Evolutionary conservation across 2,329 filamentous ascomycete genomes (phyloP).

Genomic region (Xylaria sp.): DNA sequence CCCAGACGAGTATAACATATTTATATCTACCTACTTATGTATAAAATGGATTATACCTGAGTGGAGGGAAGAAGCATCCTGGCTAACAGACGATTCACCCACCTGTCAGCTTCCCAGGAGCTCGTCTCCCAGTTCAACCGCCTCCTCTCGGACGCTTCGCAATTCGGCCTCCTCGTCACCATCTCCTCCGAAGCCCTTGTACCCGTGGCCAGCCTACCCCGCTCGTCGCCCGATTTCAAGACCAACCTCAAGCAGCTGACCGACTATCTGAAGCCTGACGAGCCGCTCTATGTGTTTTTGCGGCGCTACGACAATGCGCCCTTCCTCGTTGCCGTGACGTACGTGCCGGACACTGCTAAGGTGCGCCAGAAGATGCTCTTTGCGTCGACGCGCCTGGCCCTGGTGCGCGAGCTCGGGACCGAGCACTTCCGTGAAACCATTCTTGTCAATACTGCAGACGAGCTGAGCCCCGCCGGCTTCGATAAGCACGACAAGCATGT

Average conservation of each 20-base stretch:
- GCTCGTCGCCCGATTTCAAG: slow-evolving; percentile 66
- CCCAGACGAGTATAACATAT: background rate
- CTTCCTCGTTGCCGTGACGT: slow-evolving; percentile 76
- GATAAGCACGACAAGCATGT: slow-evolving; percentile 76
- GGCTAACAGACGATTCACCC: slow-evolving; percentile 10
- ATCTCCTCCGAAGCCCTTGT: slow-evolving; percentile 76
- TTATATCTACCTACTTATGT: background rate
- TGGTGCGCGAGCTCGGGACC: slow-evolving; percentile 79
- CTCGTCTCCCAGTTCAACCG: slow-evolving; percentile 77
- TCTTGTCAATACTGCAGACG: slow-evolving; percentile 75
- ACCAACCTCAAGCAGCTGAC: slow-evolving; percentile 71
- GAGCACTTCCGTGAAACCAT: slow-evolving; percentile 82
- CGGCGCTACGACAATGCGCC: slow-evolving; percentile 69
- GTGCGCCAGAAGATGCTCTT: slow-evolving; percentile 91
- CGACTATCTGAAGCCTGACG: slow-evolving; percentile 71
- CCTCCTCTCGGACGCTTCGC: slow-evolving; percentile 68
- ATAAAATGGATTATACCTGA: background rate
- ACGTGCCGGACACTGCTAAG: slow-evolving; percentile 80
- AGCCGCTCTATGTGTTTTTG: slow-evolving; percentile 79
- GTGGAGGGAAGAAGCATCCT: background rate
- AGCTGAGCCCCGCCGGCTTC: slow-evolving; percentile 77
- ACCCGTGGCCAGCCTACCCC: slow-evolving; percentile 66
- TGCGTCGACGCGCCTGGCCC: slow-evolving; percentile 78
- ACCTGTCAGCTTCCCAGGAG: slow-evolving; percentile 75
- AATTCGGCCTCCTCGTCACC: slow-evolving; percentile 76